Conservation (phyloP, 106 monocot genomes). For the Dioscorea alata region DNA sequence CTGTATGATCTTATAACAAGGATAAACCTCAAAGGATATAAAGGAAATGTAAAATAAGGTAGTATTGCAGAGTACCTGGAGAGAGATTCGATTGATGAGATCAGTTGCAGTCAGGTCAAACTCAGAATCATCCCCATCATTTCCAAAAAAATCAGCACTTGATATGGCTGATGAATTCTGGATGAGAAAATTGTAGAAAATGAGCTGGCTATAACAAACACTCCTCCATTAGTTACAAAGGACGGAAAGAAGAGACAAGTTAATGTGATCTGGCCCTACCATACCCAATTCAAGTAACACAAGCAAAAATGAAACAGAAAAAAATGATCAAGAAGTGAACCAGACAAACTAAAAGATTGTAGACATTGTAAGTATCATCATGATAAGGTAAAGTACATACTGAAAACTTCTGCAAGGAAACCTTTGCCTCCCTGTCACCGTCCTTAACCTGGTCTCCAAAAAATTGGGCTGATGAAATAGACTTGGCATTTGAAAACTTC, state of each 20-base stretch:
- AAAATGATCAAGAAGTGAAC: too few relatives aligned
- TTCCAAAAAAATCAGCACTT: constrained; percentile 88
- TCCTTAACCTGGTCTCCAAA: constrained; percentile 65
- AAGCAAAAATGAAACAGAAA: too few relatives aligned
- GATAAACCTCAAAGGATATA: too few relatives aligned
- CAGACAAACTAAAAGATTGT: too few relatives aligned
- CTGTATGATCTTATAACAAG: too few relatives aligned
- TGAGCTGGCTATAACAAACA: too few relatives aligned
- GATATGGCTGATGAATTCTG: constrained; percentile 78
- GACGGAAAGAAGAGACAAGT: too few relatives aligned
- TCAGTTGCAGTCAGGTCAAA: constrained; percentile 72
- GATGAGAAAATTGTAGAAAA: too few relatives aligned
- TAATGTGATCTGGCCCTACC: too few relatives aligned
- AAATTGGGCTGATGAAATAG: constrained; percentile 88
- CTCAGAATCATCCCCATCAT: constrained; percentile 21
- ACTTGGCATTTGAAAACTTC: constrained; percentile 93
- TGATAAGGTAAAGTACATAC: constrained; percentile 23
- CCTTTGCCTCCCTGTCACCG: constrained; percentile 32
- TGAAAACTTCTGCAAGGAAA: constrained; percentile 74
- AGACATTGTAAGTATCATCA: too few relatives aligned
- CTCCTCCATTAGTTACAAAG: too few relatives aligned
- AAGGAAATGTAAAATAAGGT: neutral
- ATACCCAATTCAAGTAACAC: too few relatives aligned
- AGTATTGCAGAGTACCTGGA: constrained; percentile 44
- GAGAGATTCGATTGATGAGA: constrained; percentile 65